These are phyloP conservation scores for Saturnispora mendoncae DNA, from an alignment of 805 yeast species.

Conservation along the genomic window DNA sequence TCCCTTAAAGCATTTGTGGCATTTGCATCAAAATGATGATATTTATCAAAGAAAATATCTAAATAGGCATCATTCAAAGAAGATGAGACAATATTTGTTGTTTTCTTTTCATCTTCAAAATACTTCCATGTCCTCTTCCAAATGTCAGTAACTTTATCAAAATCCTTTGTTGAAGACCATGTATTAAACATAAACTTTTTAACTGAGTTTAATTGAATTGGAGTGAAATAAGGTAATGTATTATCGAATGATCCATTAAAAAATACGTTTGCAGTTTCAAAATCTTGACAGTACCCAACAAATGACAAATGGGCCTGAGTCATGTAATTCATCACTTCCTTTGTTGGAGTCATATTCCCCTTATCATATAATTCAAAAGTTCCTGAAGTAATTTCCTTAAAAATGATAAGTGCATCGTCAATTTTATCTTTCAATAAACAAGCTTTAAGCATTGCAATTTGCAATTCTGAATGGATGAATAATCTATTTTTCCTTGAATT, in stretches of 20 bases:
- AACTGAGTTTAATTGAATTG: conserved; percentile 63
- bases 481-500: conserved; percentile 20
- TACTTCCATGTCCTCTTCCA: conserved; percentile 55
- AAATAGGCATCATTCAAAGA: conserved; percentile 63
- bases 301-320: conserved; percentile 70
- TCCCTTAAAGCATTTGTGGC: conserved; percentile 50
- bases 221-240: conserved; percentile 63
- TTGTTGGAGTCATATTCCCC: conserved; percentile 19
- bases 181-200: conserved; percentile 56
- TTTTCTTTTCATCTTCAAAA: conserved; percentile 39
- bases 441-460: conserved; percentile 65
- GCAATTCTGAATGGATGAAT: conserved; percentile 37
- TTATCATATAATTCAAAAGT: conserved; percentile 29
- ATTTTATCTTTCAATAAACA: conserved; percentile 56
- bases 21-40: conserved; percentile 40
- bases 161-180: conserved; percentile 44
- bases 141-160: conserved; percentile 46
- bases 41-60: conserved; percentile 57
- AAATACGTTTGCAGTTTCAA: conserved; percentile 61
- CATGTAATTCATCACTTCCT: conserved; percentile 39
- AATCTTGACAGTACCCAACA: conserved; percentile 66
- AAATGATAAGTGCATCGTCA: conserved; percentile 52
- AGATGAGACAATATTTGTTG: conserved; percentile 59
- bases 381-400: conserved; percentile 48
- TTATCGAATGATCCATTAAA: conserved; percentile 60